These are phyloP conservation scores for Trichoderma sp. DNA, from an alignment of 2,329 filamentous ascomycete species.

Conservation along the genomic window DNA sequence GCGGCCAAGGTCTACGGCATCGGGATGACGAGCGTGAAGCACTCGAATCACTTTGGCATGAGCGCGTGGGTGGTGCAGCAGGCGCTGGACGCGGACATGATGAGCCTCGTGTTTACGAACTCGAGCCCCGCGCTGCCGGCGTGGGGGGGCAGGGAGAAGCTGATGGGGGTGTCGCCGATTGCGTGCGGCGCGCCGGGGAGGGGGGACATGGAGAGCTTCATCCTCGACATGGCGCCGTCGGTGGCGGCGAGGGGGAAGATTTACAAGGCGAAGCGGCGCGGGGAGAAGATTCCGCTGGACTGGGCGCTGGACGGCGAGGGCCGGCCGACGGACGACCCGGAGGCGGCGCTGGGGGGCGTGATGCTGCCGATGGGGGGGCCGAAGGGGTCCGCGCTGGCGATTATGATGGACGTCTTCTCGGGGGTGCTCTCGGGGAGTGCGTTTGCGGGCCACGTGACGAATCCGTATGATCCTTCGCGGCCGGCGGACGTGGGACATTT, in stretches of 20 bases:
- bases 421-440: slow-evolving; percentile 76
- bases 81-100: slow-evolving; percentile 71
- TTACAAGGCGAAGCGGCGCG: slow-evolving; percentile 67
- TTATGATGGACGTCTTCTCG: slow-evolving; percentile 91
- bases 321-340: slow-evolving; percentile 69
- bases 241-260: slow-evolving; percentile 73
- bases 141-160: slow-evolving; percentile 67
- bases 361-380: slow-evolving; percentile 87
- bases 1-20: slow-evolving; percentile 69
- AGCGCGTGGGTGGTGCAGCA: slow-evolving; percentile 78
- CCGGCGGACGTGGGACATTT: slow-evolving; percentile 76
- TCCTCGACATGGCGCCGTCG: slow-evolving; percentile 73
- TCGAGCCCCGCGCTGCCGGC: slow-evolving; percentile 71
- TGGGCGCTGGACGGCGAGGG: slow-evolving; percentile 79
- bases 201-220: slow-evolving; percentile 59
- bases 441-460: slow-evolving; percentile 75
- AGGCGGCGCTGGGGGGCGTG: slow-evolving; percentile 69
- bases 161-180: slow-evolving; percentile 74
- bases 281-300: slow-evolving; percentile 68
- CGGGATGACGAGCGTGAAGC: slow-evolving; percentile 74
- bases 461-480: slow-evolving; percentile 72
- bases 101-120: slow-evolving; percentile 72
- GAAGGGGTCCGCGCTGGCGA: slow-evolving; percentile 73
- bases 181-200: slow-evolving; percentile 73
- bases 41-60: slow-evolving; percentile 85